Evolutionary conservation across 345 rosid species (phyloP).

Genomic region (Salix caprea): DNA sequence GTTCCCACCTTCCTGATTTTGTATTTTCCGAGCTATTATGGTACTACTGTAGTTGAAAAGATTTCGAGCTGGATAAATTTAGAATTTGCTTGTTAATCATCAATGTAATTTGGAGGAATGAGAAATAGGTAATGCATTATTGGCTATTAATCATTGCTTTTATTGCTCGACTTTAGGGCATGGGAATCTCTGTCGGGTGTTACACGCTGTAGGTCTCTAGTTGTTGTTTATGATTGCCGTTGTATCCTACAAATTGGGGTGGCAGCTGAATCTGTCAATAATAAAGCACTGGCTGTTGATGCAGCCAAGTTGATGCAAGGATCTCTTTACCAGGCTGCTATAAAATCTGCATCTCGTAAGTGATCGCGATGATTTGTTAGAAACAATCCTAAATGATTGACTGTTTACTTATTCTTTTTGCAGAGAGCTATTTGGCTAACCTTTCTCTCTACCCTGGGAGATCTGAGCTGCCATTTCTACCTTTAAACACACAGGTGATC

Average conservation of each 20-base stretch:
- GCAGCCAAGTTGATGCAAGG: slow-evolving; percentile 59
- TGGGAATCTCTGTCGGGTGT: slow-evolving; percentile 73
- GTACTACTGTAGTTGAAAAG: slow-evolving; percentile 25
- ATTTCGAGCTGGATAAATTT: background rate
- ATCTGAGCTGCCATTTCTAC: slow-evolving; percentile 82
- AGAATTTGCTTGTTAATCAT: background rate
- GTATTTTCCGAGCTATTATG: slow-evolving; percentile 60
- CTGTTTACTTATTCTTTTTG: slow-evolving; percentile 8
- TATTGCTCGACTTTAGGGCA: slow-evolving; percentile 41
- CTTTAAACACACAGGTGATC: slow-evolving; percentile 70
- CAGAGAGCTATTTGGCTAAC: slow-evolving; percentile 90
- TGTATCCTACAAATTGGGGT: slow-evolving; percentile 72
- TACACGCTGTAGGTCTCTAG: slow-evolving; percentile 74
- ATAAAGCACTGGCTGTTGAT: slow-evolving; percentile 42
- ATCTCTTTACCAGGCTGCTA: slow-evolving; percentile 58
- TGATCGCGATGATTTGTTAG: slow-evolving; percentile 2
- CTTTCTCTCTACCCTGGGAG: slow-evolving; percentile 88
- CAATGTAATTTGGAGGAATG: background rate
- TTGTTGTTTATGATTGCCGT: slow-evolving; percentile 49
- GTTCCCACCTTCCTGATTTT: slow-evolving; percentile 39
- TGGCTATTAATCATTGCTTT: background rate
- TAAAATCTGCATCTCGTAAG: slow-evolving; percentile 78
- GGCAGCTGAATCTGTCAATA: slow-evolving; percentile 52
- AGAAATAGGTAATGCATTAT: background rate
- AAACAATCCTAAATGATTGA: background rate